These are phyloP conservation scores for Piper betle DNA, from an alignment of 164 flowering plant species.

Conservation along the genomic window DNA sequence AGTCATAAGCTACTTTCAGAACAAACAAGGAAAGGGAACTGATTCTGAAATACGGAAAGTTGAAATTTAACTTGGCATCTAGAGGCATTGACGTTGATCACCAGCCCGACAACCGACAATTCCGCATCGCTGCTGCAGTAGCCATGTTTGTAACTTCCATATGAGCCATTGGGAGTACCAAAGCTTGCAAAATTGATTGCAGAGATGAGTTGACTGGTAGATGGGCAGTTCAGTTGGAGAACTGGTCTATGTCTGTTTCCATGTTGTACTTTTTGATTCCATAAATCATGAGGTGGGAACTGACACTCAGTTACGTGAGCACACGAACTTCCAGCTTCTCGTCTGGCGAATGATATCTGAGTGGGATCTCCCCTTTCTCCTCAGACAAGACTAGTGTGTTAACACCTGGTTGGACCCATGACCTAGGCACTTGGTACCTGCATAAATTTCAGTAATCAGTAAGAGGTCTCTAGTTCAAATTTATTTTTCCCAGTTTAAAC, in stretches of 20 bases:
- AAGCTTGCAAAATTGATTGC: slow-evolving; percentile 84
- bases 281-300: slow-evolving; percentile 62
- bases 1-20: neutral
- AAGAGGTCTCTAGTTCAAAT: neutral
- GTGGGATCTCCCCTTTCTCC: slow-evolving; percentile 88
- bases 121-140: slow-evolving; percentile 50
- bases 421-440: slow-evolving; percentile 86
- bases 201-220: slow-evolving; percentile 54
- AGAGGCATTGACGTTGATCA: slow-evolving; percentile 3
- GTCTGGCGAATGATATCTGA: slow-evolving; percentile 41
- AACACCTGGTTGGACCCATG: slow-evolving; percentile 61
- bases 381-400: slow-evolving; percentile 78
- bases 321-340: slow-evolving; percentile 41
- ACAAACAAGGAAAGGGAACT: neutral
- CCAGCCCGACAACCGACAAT: slow-evolving; percentile 63
- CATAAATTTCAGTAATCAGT: slow-evolving; percentile 6
- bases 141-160: slow-evolving; percentile 72
- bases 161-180: slow-evolving; percentile 72
- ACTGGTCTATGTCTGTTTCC: slow-evolving; percentile 32
- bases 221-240: slow-evolving; percentile 57
- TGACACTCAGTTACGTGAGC: slow-evolving; percentile 58
- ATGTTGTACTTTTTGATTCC: slow-evolving; percentile 27
- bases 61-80: neutral
- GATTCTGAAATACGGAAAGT: neutral
- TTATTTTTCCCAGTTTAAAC: neutral